These are phyloP conservation scores for Yamadazyma insecticola DNA, from an alignment of 805 yeast genomes.

Conservation along the genomic window DNA sequence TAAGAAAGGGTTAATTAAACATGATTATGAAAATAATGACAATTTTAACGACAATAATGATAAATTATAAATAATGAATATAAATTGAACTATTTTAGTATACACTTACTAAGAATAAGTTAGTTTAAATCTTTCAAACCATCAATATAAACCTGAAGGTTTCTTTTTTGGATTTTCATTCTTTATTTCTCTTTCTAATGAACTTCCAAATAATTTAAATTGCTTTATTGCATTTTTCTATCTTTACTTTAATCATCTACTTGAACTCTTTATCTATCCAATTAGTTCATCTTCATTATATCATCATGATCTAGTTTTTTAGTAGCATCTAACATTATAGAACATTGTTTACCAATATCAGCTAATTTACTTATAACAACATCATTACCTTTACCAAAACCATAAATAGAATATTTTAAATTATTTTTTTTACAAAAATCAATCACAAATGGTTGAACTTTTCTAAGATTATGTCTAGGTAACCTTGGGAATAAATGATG, in stretches of 20 bases:
- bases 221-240: no score
- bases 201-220: no score
- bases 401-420: slow-evolving; percentile 75
- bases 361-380: slow-evolving; percentile 64
- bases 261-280: neutral
- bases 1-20: slow-evolving; percentile 23
- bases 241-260: no score
- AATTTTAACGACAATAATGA: no score
- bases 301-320: slow-evolving; percentile 53
- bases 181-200: no score
- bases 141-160: no score
- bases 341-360: slow-evolving; percentile 77
- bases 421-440: slow-evolving; percentile 76
- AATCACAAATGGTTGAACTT: slow-evolving; percentile 66
- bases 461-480: slow-evolving; percentile 83
- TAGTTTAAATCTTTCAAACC: no score
- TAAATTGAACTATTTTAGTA: no score
- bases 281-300: slow-evolving; percentile 3
- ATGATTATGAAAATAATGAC: slow-evolving; percentile 15
- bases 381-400: slow-evolving; percentile 73
- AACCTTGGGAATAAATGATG: slow-evolving; percentile 87
- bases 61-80: no score
- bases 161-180: no score
- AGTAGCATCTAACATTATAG: slow-evolving; percentile 69
- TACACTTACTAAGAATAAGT: no score